Evolutionary conservation across 2,329 filamentous ascomycete genomes (phyloP), one percentile per base, ranked within the genome.

Genomic region (Colletotrichum sp.): DNA sequence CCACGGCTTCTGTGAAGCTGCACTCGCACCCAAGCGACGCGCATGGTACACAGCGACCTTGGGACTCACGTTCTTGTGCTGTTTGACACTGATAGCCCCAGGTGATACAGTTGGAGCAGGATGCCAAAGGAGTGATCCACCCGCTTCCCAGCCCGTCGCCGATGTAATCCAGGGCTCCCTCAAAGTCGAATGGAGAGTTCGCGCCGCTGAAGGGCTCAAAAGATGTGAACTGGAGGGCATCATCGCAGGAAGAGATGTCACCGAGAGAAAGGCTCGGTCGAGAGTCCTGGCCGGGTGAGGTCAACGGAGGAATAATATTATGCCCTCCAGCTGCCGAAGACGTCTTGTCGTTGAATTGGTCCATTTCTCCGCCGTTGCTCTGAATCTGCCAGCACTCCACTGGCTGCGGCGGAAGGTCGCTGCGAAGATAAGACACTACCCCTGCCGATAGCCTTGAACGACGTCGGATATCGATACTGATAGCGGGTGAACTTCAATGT

Each of bases 41-140:
- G 30, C 72, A 74, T 12, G 72, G 60, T 21, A 71, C 52, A 61
- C 67, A 71, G 26, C 72, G 61, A 24, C 67, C 28, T 65, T 67
- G 67, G 15, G 67, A 43, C 36, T 67, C 34, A 24, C 21, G 28
- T 61, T 74, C 60, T 61, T 52, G 67, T 18, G 67, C 34, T 15
- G 52, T 60, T 36, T 74, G 61, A 13, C 67, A 74, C 36, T 67
- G 72, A 24, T 71, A 71, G 34, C 67, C 72, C 67, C 72, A 74
- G n/a, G 72, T n/a, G 15, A 70, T 74, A 21, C 72, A 74, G 52
- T 71, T 74, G 72, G 60, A 43, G 38, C 67, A 74, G 2, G 72
- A 66, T 2, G 72, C 52, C 8, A 52, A 30, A 18, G 72, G 72
- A 1, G 61, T 74, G 7, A n/a, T 16, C 60, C 67, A 71, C 36